A percentile compares a stretch with the other conserved stretches of the same genome.
Conservation (phyloP, 2,329 filamentous ascomycete genomes). For the Paraphaeosphaeria sporulosa region DNA sequence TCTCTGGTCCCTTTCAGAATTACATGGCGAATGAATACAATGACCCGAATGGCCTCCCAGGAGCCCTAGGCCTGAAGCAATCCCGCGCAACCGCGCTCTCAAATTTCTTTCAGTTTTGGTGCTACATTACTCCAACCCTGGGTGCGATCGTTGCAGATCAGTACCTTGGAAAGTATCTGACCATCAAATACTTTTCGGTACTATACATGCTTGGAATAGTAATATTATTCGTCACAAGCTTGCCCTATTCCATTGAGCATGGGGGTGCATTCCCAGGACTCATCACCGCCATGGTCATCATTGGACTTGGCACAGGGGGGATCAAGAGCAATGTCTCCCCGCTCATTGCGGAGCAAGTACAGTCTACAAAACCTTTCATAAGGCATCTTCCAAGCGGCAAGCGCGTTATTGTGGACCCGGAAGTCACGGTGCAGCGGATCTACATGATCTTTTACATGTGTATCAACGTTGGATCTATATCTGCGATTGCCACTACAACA, state of each 20-base stretch:
- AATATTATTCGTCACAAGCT: conserved; percentile 70
- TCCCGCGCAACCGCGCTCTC: conserved; percentile 54
- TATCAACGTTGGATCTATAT: conserved; percentile 76
- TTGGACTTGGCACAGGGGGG: conserved; percentile 79
- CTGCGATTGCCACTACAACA: conserved; percentile 72
- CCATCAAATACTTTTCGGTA: conserved; percentile 70
- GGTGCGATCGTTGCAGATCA: conserved; percentile 69
- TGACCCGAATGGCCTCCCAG: conserved; percentile 51
- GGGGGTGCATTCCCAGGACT: conserved; percentile 70
- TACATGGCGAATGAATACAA: conserved; percentile 56
- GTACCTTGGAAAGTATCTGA: conserved; percentile 73
- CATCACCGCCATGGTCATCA: conserved; percentile 68
- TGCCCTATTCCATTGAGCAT: conserved; percentile 68
- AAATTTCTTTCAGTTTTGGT: conserved; percentile 60
- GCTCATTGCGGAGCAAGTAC: conserved; percentile 58
- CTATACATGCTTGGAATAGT: conserved; percentile 72
- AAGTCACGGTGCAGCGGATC: conserved; percentile 56
- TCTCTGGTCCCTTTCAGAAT: conserved; percentile 59
- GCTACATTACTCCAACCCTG: conserved; percentile 56
- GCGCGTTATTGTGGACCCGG: conserved; percentile 54
- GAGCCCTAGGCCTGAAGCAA: conserved; percentile 52
- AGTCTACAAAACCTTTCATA: conserved; percentile 51
- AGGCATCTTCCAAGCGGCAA: conserved; percentile 49
- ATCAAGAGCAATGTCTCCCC: conserved; percentile 80
- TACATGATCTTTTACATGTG: conserved; percentile 73